Percentiles rank a stretch among this genome's conserved stretches.
These are phyloP conservation scores for Fomitopsis pinicola DNA, from an alignment of 1,284 basidiomycete species.

Conservation along the genomic window DNA sequence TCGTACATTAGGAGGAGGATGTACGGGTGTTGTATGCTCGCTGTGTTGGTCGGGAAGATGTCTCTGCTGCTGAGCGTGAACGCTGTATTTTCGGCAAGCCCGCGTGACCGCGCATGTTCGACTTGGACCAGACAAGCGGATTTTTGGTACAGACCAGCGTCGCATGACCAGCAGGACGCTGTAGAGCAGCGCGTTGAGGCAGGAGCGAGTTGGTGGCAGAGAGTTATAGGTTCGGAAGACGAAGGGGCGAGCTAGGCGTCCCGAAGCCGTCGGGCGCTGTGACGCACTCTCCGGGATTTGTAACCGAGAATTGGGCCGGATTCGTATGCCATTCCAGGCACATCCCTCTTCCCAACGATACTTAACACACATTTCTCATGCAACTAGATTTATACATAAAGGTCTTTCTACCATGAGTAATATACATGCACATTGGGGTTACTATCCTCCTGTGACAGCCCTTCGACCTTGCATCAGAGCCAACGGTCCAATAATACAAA, in stretches of 20 bases:
- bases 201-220: not conserved
- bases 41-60: slow-evolving; percentile 14
- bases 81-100: slow-evolving; percentile 25
- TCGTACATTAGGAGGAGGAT: slow-evolving; percentile 10
- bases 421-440: too few relatives aligned
- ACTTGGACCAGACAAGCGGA: slow-evolving; percentile 20
- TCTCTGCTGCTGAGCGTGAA: slow-evolving; percentile 24
- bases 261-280: slow-evolving; percentile 4
- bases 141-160: slow-evolving; percentile 29
- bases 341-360: not conserved
- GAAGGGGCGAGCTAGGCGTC: not conserved
- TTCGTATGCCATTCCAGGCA: not conserved
- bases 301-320: not conserved
- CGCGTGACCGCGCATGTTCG: slow-evolving; percentile 21
- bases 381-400: too few relatives aligned
- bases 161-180: slow-evolving; percentile 32
- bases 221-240: not conserved
- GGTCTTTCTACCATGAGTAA: too few relatives aligned
- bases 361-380: too few relatives aligned
- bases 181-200: slow-evolving; percentile 5
- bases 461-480: too few relatives aligned
- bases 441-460: too few relatives aligned
- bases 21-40: slow-evolving; percentile 10
- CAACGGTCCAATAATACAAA: not conserved
- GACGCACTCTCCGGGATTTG: slow-evolving; percentile 2